These are phyloP conservation scores for Amanita polypyramis DNA, from an alignment of 768 basidiomycete species.

Conservation along the genomic window DNA sequence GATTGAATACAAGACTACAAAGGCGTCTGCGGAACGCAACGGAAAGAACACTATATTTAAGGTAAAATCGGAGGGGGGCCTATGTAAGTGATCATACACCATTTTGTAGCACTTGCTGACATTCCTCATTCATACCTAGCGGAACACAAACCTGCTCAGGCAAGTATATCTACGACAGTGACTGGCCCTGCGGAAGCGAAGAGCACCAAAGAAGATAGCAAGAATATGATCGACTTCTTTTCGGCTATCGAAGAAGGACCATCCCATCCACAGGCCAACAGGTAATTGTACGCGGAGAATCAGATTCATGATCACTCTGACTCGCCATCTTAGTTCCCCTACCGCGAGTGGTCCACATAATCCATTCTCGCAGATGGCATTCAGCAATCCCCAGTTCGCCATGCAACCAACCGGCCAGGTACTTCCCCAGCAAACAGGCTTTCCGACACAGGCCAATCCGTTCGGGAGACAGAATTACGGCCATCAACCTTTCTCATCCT, in stretches of 20 bases:
- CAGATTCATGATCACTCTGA: not conserved
- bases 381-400: constrained; percentile 34
- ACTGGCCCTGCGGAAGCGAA: constrained; percentile 9
- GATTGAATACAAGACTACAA: constrained; percentile 81
- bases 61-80: constrained; percentile 14
- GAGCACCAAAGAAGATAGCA: constrained; percentile 26
- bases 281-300: constrained; percentile 20
- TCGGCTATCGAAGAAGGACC: constrained; percentile 80
- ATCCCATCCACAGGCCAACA: constrained; percentile 50
- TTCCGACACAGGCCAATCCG: constrained; percentile 34
- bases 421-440: constrained; percentile 34
- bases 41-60: constrained; percentile 12
- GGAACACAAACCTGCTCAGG: not conserved
- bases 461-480: constrained; percentile 29
- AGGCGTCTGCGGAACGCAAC: constrained; percentile 45
- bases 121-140: not conserved
- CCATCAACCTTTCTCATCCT: constrained; percentile 44
- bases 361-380: constrained; percentile 63
- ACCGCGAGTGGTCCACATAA: constrained; percentile 42
- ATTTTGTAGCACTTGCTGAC: not conserved
- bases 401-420: constrained; percentile 53
- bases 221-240: constrained; percentile 77
- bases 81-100: constrained; percentile 18
- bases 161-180: not conserved
- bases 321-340: not conserved